phyloP scores from a whole-genome alignment of 768 basidiomycete genomes.

The Trametes meyenii region DNA sequence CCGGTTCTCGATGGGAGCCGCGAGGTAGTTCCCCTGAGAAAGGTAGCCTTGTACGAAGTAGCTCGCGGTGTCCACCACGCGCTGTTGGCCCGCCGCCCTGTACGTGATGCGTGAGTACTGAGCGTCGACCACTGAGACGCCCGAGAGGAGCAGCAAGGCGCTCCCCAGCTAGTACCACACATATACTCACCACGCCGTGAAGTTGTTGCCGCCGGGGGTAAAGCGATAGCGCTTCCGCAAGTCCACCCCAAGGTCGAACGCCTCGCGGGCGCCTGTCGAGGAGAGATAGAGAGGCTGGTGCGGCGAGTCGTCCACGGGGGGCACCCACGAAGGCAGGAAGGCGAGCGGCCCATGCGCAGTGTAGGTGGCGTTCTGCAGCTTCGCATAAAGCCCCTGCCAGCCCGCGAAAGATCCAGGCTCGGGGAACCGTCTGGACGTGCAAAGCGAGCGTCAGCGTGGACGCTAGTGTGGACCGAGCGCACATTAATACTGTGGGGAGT shows the following conservation, averaged over 20 bases:
- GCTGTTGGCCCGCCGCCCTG: conserved; percentile 47
- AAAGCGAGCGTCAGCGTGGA: background rate
- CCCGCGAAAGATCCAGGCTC: conserved; percentile 45
- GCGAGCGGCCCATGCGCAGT: conserved; percentile 42
- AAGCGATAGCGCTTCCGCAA: conserved; percentile 44
- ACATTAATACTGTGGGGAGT: background rate
- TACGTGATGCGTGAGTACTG: background rate
- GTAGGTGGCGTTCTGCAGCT: conserved; percentile 45
- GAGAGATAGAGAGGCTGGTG: conserved; percentile 45
- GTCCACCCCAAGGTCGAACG: conserved; percentile 44
- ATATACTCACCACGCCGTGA: conserved; percentile 44
- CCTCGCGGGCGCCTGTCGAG: conserved; percentile 42
- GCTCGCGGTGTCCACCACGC: conserved; percentile 44
- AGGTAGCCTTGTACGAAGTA: conserved; percentile 47
- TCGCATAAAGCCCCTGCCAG: conserved; percentile 42
- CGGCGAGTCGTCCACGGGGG: conserved; percentile 42
- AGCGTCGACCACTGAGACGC: too few species aligned
- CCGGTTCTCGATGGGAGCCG: conserved; percentile 36
- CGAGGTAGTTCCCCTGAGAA: conserved; percentile 44
- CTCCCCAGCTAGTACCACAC: background rate
- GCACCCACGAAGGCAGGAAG: conserved; percentile 45
- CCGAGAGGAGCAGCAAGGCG: background rate
- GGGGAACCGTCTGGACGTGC: conserved; percentile 40
- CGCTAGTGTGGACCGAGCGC: background rate
- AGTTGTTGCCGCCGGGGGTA: conserved; percentile 43